Evolutionary conservation across 2,329 filamentous ascomycete genomes (phyloP), one percentile per base, ranked within the genome.

Genomic region (Nemania sp.): DNA sequence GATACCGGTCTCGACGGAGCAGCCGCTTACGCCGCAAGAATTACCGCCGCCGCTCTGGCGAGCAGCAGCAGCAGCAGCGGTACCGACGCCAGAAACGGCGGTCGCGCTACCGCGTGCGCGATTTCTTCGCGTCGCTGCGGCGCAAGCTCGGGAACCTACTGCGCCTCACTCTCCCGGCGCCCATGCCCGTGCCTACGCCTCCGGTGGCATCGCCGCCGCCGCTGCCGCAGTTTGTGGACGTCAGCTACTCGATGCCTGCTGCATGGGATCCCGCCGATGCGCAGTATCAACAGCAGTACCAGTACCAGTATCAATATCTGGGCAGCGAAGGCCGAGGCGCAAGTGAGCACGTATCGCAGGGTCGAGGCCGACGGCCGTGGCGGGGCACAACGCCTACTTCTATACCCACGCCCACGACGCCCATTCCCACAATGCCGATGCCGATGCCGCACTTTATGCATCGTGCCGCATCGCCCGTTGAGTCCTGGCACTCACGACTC

Each of bases 51-150:
- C 54, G 50, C 36, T 22, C 42, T 1, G 36, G 26, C 31, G 43
- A 55, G 9, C 43, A 49, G 23, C 52, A 39, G 15, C 52, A 57
- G 12, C 28, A 55, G 9, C 43, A 49, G 23, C 52, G 34, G 15
- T 48, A 57, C n/a, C 28, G 55, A 11, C 51, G 55, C 1, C 52
- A 57, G 12, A 55, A 52, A n/a, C 33, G 45, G 9, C 42, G 52
- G 5, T 44, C 43, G 1, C 42, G 14, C 8, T 39, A 40, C 23
- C 39, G 24, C 12, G 47, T 57, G 47, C 52, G 47, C 0, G 48
- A 52, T 17, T 57, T 57, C 52, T 57, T 57, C 39, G 43, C 51
- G 0, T 55, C 51, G 1, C 28, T 57, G n/a, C 55, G 55, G 0
- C 19, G 55, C 4, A 57, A 57, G 12, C n/a, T 57, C 3, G 55